These are phyloP conservation scores for Beauveria asiatica DNA, from an alignment of 2,329 filamentous ascomycete species.

Conservation along the genomic window DNA sequence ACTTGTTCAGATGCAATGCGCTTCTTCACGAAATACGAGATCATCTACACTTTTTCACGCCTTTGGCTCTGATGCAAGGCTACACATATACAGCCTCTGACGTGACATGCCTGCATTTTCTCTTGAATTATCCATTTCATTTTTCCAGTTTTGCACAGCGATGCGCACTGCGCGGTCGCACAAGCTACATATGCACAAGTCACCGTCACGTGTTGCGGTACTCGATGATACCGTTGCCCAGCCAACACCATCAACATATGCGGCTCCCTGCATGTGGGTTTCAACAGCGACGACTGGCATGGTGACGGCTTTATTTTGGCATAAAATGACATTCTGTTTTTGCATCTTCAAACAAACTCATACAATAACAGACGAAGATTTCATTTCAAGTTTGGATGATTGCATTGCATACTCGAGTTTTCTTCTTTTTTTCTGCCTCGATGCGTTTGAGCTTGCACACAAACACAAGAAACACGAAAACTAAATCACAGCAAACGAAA, in stretches of 20 bases:
- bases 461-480: not conserved
- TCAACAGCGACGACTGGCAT: not conserved
- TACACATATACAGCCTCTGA: too few relatives aligned
- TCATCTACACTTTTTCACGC: too few relatives aligned
- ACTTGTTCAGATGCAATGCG: too few relatives aligned
- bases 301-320: not conserved
- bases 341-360: not conserved
- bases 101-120: too few relatives aligned
- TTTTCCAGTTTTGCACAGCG: not conserved
- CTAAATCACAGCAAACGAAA: not conserved
- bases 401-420: not conserved
- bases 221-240: not conserved
- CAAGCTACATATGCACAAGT: not conserved
- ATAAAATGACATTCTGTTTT: not conserved
- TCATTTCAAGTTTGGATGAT: not conserved
- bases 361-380: not conserved
- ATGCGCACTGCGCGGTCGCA: not conserved
- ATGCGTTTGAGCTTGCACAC: not conserved
- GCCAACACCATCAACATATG: conserved; percentile 1
- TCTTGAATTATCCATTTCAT: not conserved
- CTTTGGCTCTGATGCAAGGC: too few relatives aligned
- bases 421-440: not conserved
- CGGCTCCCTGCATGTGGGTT: not conserved
- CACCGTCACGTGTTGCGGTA: not conserved
- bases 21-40: too few relatives aligned